Evolutionary conservation across 2,329 filamentous ascomycete genomes (phyloP).

Genomic region (Immersiporthe knoxdaviesiana): DNA sequence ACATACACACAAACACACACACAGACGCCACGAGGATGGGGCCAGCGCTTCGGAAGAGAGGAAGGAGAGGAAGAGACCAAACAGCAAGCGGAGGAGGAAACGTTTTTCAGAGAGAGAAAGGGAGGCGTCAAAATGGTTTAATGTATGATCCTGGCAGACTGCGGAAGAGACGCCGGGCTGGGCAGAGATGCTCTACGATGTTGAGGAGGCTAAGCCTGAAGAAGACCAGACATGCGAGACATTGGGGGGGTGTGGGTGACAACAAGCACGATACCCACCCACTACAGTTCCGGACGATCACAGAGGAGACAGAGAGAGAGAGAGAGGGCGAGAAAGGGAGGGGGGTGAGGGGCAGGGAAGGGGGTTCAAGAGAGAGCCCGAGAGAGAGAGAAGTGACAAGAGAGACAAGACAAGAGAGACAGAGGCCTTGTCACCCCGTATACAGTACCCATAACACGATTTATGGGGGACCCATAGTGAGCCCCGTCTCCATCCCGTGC

Average conservation of each 20-base stretch:
- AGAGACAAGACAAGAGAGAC: background rate
- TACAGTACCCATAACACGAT: background rate
- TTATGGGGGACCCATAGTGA: background rate
- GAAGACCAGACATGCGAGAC: constrained; percentile 43
- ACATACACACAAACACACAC: background rate
- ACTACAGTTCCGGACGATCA: constrained; percentile 36
- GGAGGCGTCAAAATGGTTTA: constrained; percentile 29
- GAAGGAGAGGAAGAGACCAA: constrained; percentile 27
- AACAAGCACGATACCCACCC: constrained; percentile 28
- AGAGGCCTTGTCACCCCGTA: constrained; percentile 1
- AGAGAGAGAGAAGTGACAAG: background rate
- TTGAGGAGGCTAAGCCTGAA: constrained; percentile 44
- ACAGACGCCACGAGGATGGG: background rate
- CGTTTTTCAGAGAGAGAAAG: constrained; percentile 34
- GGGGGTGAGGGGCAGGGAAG: constrained; percentile 11
- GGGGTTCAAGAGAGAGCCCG: background rate
- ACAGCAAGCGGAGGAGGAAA: constrained; percentile 36
- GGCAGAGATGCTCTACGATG: constrained; percentile 40
- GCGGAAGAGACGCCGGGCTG: constrained; percentile 37
- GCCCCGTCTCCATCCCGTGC: constrained; percentile 3
- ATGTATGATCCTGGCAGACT: constrained; percentile 35
- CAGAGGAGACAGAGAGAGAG: constrained; percentile 23
- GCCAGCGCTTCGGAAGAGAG: background rate
- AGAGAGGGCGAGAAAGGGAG: constrained; percentile 23
- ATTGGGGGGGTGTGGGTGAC: constrained; percentile 41